Base-by-base conservation (phyloP, 2,329 filamentous ascomycete genomes). In the Clarireedia paspali region DNA sequence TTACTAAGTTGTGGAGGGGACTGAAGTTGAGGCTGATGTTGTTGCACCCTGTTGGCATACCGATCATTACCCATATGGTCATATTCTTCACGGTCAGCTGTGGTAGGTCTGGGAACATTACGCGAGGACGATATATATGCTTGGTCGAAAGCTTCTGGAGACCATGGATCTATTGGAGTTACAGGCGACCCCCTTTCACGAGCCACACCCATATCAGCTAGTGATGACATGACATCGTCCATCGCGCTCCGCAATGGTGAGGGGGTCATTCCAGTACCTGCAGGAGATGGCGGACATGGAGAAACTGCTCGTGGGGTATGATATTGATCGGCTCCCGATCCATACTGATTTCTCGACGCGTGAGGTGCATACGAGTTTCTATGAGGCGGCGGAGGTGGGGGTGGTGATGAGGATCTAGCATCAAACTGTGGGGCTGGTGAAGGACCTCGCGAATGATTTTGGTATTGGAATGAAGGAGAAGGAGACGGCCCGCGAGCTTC, bases 171-270 rank as follows among this genome's bases (percentile, higher is more conserved):
- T 7, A 84, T 71, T 0, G 81, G 75, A 0, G 79, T 74, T 44
- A 82, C 77, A 0, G 82, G 78, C 27, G 80, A 50, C 36, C 81
- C 78, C 14, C 76, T 76, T 23, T 78, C 73, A 55, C 79, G 78
- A 44, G 81, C 75, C 63, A 85, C 76, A 17, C 86, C 86, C 77
- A 99, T 89, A 58, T 91, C 91, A 67, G 95, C 87, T 45, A 99
- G 73, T 55, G 94, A 95, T 62, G 94, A 90, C 83, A 97, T 96
- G 4, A 99, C 91, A 70, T 95, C 92, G 67, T 97, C 92, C 91
- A 99, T 99, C 1, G 94, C 94, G 70, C 91, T 90, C 57, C 94
- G 81, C 3, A 99, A 75, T 0, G 94, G 94, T 2, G 94, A 97
- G 1, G 94, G 94, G 0, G 94, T 99, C 69, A 89, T 75, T 1